These are phyloP conservation scores for Penicillium aurantiogriseum DNA, from an alignment of 2,329 filamentous ascomycete species.

Conservation along the genomic window DNA sequence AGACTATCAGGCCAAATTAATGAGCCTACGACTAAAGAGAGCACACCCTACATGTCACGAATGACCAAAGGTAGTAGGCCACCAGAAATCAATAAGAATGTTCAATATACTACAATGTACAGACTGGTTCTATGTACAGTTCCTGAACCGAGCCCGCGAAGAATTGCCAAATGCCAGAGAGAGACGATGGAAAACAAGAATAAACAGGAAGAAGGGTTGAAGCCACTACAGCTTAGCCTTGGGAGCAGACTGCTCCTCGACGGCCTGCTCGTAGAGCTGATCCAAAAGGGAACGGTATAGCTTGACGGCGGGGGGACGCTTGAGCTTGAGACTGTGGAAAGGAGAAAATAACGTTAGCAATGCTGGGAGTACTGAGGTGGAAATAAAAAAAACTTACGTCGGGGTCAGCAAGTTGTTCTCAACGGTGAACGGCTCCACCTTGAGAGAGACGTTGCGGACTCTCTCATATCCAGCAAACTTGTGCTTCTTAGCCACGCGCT, in stretches of 20 bases:
- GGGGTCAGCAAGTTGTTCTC: slow-evolving; percentile 75
- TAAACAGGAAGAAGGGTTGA: slow-evolving; percentile 1
- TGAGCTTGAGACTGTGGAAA: slow-evolving; percentile 62
- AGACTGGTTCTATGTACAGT: slow-evolving; percentile 13
- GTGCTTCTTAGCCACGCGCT: slow-evolving; percentile 72
- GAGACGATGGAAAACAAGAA: background rate
- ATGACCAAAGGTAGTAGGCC: too few species aligned
- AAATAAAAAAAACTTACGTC: slow-evolving; percentile 48
- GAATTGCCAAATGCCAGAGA: slow-evolving; percentile 2
- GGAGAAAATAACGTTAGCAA: slow-evolving; percentile 18
- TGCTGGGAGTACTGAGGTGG: background rate
- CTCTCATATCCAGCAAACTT: slow-evolving; percentile 93
- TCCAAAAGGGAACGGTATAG: slow-evolving; percentile 58
- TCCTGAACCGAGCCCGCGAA: slow-evolving; percentile 1
- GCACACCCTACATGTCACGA: too few species aligned
- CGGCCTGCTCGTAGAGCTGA: slow-evolving; percentile 59
- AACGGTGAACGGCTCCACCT: slow-evolving; percentile 85
- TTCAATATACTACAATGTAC: slow-evolving; percentile 15
- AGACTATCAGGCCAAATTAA: background rate
- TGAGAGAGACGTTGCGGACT: slow-evolving; percentile 70
- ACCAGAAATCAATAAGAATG: background rate
- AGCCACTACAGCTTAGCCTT: slow-evolving; percentile 41
- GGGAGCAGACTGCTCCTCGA: slow-evolving; percentile 38
- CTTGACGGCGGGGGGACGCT: slow-evolving; percentile 67
- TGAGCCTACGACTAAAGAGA: background rate